Evolutionary conservation across 345 rosid species (phyloP).

Genomic region (Eucalyptus pauciflora): DNA sequence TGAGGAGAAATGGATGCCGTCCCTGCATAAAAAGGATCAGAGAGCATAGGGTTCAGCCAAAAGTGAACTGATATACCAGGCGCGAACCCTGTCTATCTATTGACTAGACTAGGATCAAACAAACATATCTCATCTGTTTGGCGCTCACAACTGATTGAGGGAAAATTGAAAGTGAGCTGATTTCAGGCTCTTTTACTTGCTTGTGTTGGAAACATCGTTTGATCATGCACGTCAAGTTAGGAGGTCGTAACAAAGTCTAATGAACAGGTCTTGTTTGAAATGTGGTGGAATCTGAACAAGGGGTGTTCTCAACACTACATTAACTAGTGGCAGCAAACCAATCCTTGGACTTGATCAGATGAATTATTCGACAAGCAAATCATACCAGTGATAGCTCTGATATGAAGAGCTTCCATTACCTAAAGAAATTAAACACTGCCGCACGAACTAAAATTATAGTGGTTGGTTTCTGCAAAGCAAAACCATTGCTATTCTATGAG

Average conservation of each 20-base stretch:
- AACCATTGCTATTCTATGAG: not conserved
- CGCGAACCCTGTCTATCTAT: not conserved
- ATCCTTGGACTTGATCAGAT: not conserved
- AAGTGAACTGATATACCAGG: not conserved
- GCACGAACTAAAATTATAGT: not conserved
- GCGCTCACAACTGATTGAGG: not conserved
- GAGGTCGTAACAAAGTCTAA: not conserved
- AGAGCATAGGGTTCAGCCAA: not conserved
- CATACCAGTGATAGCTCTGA: not conserved
- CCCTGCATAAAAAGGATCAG: slow-evolving; percentile 16
- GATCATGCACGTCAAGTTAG: not conserved
- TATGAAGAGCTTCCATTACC: not conserved
- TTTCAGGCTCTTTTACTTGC: not conserved
- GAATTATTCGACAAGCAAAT: not conserved
- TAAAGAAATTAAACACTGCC: not conserved
- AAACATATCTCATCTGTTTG: not conserved
- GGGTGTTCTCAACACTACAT: not conserved
- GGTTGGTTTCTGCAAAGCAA: not conserved
- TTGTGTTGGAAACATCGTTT: fast-evolving
- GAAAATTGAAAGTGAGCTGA: not conserved
- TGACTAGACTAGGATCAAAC: not conserved
- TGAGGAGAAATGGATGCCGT: slow-evolving; percentile 59
- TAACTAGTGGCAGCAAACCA: not conserved
- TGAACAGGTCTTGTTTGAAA: not conserved
- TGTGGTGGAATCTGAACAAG: not conserved